These are phyloP conservation scores for Rachicladosporium sp. DNA, from an alignment of 2,329 filamentous ascomycete genomes.

Conservation along the genomic window DNA sequence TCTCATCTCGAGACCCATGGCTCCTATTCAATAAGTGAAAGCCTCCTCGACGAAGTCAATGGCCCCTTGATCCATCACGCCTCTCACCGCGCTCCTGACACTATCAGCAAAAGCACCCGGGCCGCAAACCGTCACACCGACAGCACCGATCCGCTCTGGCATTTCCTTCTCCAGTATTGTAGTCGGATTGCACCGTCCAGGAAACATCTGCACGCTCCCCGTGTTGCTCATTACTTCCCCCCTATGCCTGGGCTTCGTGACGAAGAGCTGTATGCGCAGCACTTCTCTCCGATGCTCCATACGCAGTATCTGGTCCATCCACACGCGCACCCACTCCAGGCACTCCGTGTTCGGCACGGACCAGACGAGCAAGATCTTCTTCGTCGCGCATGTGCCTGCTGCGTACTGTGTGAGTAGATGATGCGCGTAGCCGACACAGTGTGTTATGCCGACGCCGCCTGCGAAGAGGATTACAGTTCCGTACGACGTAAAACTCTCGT, in stretches of 20 bases:
- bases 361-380: slow-evolving; percentile 65
- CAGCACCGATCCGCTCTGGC: slow-evolving; percentile 42
- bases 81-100: slow-evolving; percentile 43
- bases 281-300: slow-evolving; percentile 47
- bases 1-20: too few relatives aligned
- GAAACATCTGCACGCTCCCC: slow-evolving; percentile 48
- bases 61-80: slow-evolving; percentile 38
- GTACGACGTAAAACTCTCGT: slow-evolving; percentile 60
- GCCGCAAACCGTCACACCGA: slow-evolving; percentile 51
- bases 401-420: slow-evolving; percentile 58
- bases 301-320: slow-evolving; percentile 53
- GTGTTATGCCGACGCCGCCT: slow-evolving; percentile 69
- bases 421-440: slow-evolving; percentile 63
- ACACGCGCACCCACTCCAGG: slow-evolving; percentile 50
- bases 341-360: slow-evolving; percentile 60
- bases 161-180: slow-evolving; percentile 47
- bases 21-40: slow-evolving; percentile 43
- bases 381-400: slow-evolving; percentile 56
- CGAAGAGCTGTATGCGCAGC: slow-evolving; percentile 49
- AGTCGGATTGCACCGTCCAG: slow-evolving; percentile 44
- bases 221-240: slow-evolving; percentile 45
- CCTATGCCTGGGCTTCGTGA: slow-evolving; percentile 45
- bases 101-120: slow-evolving; percentile 52
- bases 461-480: slow-evolving; percentile 70
- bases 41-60: slow-evolving; percentile 55